Evolutionary conservation across 441 rosid species (phyloP).

Genomic region (Bruguiera hainesii): DNA sequence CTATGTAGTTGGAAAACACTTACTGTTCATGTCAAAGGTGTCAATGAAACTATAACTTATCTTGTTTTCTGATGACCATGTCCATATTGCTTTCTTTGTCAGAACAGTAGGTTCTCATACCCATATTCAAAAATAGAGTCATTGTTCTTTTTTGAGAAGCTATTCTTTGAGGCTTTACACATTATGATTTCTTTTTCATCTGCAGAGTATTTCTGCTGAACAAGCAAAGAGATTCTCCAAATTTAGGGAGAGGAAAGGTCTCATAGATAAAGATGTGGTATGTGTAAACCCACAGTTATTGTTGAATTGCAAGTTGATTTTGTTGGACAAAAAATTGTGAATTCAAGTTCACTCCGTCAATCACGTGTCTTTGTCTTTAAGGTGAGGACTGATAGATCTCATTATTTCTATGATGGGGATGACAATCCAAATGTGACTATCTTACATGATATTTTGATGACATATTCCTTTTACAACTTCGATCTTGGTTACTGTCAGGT

Average conservation of each 20-base stretch:
- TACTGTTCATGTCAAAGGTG: too few relatives aligned
- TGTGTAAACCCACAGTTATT: background rate
- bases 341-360: conserved; percentile 4
- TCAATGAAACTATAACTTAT: background rate
- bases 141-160: background rate
- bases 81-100: background rate
- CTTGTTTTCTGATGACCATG: background rate
- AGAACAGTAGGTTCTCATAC: conserved; percentile 4
- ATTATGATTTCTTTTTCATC: background rate
- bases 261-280: background rate
- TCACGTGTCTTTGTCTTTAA: conserved; percentile 28
- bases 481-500: conserved; percentile 99
- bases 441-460: conserved; percentile 81
- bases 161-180: background rate
- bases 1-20: too few relatives aligned
- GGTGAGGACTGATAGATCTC: conserved; percentile 96
- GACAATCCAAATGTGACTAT: conserved; percentile 77
- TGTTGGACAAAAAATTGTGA: conserved; percentile 6
- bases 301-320: conserved; percentile 4
- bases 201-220: background rate
- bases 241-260: background rate
- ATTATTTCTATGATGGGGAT: conserved; percentile 84
- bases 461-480: conserved; percentile 93
- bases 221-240: conserved; percentile 1
- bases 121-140: background rate